These are phyloP conservation scores for Barnettozyma siamensis DNA, from an alignment of 805 yeast genomes.

Conservation along the genomic window DNA sequence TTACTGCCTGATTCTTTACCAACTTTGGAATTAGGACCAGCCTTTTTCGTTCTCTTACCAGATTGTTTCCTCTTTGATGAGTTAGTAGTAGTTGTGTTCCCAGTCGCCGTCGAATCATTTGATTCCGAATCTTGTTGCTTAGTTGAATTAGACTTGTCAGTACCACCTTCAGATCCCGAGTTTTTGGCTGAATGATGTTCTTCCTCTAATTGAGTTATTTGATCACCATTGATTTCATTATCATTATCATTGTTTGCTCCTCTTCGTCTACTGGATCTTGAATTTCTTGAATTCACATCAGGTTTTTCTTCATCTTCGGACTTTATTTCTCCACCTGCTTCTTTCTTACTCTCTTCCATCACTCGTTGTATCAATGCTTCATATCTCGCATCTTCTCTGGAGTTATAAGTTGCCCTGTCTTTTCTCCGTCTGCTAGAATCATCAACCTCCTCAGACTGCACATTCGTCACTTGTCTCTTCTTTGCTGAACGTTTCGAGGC, in stretches of 20 bases:
- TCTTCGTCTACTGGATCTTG: constrained; percentile 11
- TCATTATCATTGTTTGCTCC: constrained; percentile 1
- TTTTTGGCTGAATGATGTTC: not conserved
- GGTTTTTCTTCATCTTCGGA: constrained; percentile 9
- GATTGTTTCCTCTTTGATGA: constrained; percentile 1
- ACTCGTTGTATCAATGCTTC: constrained; percentile 37
- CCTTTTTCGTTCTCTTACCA: constrained; percentile 15
- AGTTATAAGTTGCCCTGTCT: constrained; percentile 33
- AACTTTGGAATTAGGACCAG: constrained; percentile 2
- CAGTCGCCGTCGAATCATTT: constrained; percentile 12
- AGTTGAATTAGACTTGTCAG: not conserved
- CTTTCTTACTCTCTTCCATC: constrained; percentile 34
- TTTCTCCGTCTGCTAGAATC: constrained; percentile 22
- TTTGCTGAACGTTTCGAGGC: constrained; percentile 19
- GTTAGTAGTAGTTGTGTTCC: constrained; percentile 1
- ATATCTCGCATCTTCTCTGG: constrained; percentile 39
- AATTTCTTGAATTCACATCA: constrained; percentile 1
- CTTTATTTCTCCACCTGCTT: constrained; percentile 22
- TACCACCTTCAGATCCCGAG: constrained; percentile 1
- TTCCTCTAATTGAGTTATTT: constrained; percentile 9
- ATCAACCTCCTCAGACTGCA: constrained; percentile 10
- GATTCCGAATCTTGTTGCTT: constrained; percentile 16
- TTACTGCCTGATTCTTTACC: not conserved
- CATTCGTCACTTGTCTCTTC: constrained; percentile 13
- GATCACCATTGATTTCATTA: constrained; percentile 3